Evolutionary conservation across 192 early-diverging fungal species (phyloP), one percentile per base, ranked within the genome.

Genomic region (Coemansia sp.): DNA sequence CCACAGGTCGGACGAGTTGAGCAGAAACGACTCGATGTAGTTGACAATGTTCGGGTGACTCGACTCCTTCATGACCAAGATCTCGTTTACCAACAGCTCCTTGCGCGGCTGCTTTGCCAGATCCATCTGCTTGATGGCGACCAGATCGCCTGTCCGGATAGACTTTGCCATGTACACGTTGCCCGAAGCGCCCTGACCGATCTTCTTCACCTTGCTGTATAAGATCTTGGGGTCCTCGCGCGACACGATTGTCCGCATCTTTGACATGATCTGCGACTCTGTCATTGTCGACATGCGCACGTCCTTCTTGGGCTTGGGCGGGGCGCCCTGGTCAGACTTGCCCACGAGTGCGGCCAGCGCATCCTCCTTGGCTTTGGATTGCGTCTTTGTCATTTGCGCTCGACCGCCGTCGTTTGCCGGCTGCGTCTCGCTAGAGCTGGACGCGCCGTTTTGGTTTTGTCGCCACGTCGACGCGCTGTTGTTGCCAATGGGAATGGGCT

Each of bases 161-260:
- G 90, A 87, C 39, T 90, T 89, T 36, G 97, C 97, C 69, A 96
- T 90, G 83, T 95, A 99, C 47, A 99, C 97, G n/a, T 95, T 96
- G 49, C 97, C 97, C 40, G 95, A 97, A 5, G 96, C 96, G 79
- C 97, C 96, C 88, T 98, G 97, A 1, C 98, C 98, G 70, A 99
- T 91, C 84, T 96, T 95, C 80, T 95, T 94, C 79, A 95, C 87
- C 78, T 98, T 97, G 70, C 90, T 89, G 81, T 99, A 99, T 55
- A 98, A 79, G 13, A 85, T 64, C 70, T 90, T 94, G 33, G 98
- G 98, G 78, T 99, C 96, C 29, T 93, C 93, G 47, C 88, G 86
- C 44, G 97, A 94, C 22, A 98, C 97, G 15, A 98, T 93, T 18
- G 88, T 86, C 75, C 94, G 86, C 74, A 99, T 80, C 80, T 89